phyloP scores from a whole-genome alignment of 2,329 filamentous ascomycete species.

The Pyrenochaeta sp. region DNA sequence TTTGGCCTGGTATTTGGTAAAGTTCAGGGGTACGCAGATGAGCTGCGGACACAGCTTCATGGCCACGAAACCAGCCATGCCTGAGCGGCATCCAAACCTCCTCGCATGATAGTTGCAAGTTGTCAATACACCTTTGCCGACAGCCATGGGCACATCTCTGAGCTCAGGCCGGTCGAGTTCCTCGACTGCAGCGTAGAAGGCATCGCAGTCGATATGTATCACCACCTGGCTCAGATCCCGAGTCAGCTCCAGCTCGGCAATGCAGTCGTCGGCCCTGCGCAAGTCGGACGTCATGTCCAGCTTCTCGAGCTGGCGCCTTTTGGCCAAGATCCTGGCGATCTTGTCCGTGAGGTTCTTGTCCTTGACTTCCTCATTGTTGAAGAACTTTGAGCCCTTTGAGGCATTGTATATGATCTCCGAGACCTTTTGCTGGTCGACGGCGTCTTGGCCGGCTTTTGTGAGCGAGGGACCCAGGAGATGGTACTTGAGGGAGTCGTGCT shows the following conservation, averaged over 20 bases:
- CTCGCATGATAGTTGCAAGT: constrained; percentile 89
- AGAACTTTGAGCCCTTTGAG: constrained; percentile 95
- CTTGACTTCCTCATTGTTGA: constrained; percentile 85
- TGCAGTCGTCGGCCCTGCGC: constrained; percentile 80
- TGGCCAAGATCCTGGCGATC: constrained; percentile 79
- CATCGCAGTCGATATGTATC: constrained; percentile 95
- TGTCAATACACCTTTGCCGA: constrained; percentile 76
- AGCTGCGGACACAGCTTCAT: constrained; percentile 91
- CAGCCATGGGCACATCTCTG: constrained; percentile 86
- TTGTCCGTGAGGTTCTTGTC: constrained; percentile 86
- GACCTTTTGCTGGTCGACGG: constrained; percentile 92
- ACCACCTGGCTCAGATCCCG: constrained; percentile 85
- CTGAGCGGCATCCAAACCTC: constrained; percentile 88
- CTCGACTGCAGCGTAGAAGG: constrained; percentile 96
- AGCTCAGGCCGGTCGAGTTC: constrained; percentile 78
- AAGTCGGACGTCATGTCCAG: constrained; percentile 77
- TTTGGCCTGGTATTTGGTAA: constrained; percentile 89
- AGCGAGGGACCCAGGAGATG: constrained; percentile 88
- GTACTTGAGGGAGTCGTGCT: constrained; percentile 81
- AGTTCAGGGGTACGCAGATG: constrained; percentile 83
- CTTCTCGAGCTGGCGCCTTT: constrained; percentile 78
- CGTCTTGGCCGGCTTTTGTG: constrained; percentile 91
- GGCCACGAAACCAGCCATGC: constrained; percentile 96
- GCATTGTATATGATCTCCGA: constrained; percentile 97
- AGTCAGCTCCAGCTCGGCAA: constrained; percentile 78